Evolutionary conservation across 2,329 filamentous ascomycete species (phyloP), one percentile per base, ranked within the genome.

Genomic region (Aureobasidium sp.): DNA sequence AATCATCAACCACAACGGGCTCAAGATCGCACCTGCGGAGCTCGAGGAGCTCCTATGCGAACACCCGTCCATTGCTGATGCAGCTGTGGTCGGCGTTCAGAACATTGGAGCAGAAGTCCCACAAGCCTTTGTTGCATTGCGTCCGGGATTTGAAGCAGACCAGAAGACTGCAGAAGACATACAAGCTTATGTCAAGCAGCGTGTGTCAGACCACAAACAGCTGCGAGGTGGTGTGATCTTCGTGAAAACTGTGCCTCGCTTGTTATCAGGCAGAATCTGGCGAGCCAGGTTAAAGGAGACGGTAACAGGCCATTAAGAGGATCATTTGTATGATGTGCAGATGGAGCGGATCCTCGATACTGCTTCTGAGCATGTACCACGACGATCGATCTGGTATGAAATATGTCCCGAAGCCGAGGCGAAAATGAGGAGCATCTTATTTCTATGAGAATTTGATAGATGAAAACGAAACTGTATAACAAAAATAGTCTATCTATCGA

Each of bases 191-290:
- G 70, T 75, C 62, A 69, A 71, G 43, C 65, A 66, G 3, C 68
- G 69, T 8, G 74, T 77, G 2, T 75, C 75, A 2, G 75, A 73
- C 65, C 74, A 77, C 62, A 77, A 77, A 64, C 70, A 71, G 29
- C 65, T 77, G 2, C 66, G 71, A 8, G 75, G 75, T n/a, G 75
- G 74, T 20, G 76, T 84, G 24, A 72, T 77, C 17, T 84, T 84
- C 63, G 76, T 84, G 8, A 78, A 83, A 57, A 79, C 80, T 65
- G 78, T 85, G 61, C 82, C 83, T 0, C 84, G 83, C 69, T 71
- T 83, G 44, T 77, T 79, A n/a, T 82, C 79, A 63, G 83, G 83
- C 10, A 85, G 85, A 75, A 84, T 85, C 53, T 76, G 84, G 53
- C 84, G 81, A 81, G 78, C 82, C 8, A 83, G 81, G 72, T 82